Evolutionary conservation across 164 flowering plant genomes (phyloP).

Genomic region (Vitis labrusca): DNA sequence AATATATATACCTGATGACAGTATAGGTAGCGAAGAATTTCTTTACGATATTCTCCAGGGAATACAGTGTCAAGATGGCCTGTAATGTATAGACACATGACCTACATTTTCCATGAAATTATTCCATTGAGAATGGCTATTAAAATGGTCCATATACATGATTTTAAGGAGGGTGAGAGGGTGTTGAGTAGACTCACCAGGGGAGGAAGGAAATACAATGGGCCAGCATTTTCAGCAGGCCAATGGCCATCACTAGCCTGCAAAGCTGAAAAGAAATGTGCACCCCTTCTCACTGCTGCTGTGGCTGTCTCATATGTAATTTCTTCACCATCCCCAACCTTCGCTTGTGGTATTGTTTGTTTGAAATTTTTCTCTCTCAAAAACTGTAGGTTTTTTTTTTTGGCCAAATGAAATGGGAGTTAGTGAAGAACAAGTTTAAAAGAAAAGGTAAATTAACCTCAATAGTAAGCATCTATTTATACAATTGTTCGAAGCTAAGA

Average conservation of each 20-base stretch:
- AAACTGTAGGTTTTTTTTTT: conserved; percentile 29
- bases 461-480: too few relatives aligned
- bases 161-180: too few relatives aligned
- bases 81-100: conserved; percentile 41
- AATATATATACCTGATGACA: conserved; percentile 43
- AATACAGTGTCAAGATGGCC: conserved; percentile 45
- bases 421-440: too few relatives aligned
- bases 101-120: conserved; percentile 22
- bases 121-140: too few relatives aligned
- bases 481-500: too few relatives aligned
- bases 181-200: conserved; percentile 29
- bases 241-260: conserved; percentile 64
- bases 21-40: conserved; percentile 53
- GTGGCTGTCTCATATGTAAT: conserved; percentile 41
- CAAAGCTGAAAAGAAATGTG: conserved; percentile 43
- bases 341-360: conserved; percentile 47
- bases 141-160: too few relatives aligned
- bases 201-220: conserved; percentile 52
- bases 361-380: conserved; percentile 52
- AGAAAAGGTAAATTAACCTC: too few relatives aligned
- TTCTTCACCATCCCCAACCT: conserved; percentile 46
- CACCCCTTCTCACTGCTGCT: conserved; percentile 45
- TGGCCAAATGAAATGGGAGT: too few relatives aligned
- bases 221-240: conserved; percentile 65
- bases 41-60: conserved; percentile 35